Conservation (phyloP, 139 green algal species). For the Volvox reticuliferus region DNA sequence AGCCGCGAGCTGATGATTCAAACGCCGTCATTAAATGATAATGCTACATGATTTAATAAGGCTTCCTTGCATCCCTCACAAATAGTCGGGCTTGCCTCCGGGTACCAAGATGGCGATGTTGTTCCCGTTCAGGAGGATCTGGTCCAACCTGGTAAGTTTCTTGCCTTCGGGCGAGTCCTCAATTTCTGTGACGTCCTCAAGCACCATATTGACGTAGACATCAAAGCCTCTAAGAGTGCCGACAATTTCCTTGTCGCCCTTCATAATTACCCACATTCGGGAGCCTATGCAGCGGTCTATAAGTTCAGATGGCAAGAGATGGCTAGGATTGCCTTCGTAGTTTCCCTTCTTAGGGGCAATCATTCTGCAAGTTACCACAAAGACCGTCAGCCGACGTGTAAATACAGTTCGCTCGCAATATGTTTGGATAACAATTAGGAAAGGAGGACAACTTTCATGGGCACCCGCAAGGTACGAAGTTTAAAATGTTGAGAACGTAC, state of each 20-base stretch:
- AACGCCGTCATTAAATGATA: too few species aligned
- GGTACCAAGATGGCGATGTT: constrained; percentile 96
- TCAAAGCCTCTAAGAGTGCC: constrained; percentile 96
- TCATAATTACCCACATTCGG: constrained; percentile 96
- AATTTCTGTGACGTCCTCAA: constrained; percentile 97
- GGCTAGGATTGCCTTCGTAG: constrained; percentile 80
- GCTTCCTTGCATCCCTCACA: neutral
- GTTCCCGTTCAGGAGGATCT: constrained; percentile 99
- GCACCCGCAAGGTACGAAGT: too few species aligned
- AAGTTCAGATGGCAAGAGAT: constrained; percentile 93
- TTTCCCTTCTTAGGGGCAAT: constrained; percentile 60
- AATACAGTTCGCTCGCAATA: neutral
- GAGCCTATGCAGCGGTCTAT: constrained; percentile 96
- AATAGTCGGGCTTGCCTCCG: constrained; percentile 82
- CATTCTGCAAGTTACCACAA: constrained; percentile 1
- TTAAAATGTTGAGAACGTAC: too few species aligned
- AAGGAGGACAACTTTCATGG: too few species aligned
- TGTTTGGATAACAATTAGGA: too few species aligned
- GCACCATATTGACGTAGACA: constrained; percentile 99
- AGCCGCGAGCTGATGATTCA: too few species aligned
- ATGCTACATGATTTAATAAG: neutral
- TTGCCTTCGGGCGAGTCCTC: constrained; percentile 90
- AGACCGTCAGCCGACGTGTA: neutral
- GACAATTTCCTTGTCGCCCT: constrained; percentile 95
- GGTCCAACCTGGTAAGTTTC: constrained; percentile 87